Base-by-base conservation (phyloP, 495 filamentous ascomycete species). In the Diplogelasinospora grovesii region DNA sequence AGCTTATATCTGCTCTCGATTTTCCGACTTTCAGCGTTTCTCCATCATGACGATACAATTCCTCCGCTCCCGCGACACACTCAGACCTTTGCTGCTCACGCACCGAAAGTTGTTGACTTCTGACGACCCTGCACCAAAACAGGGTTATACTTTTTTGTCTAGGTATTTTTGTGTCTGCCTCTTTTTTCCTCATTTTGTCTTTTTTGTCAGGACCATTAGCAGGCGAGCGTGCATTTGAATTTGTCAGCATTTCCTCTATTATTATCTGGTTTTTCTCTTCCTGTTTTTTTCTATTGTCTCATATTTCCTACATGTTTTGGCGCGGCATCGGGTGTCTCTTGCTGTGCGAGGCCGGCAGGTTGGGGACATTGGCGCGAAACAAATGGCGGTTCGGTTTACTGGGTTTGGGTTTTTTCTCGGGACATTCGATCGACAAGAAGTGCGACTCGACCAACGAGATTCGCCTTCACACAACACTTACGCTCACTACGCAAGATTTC, bases 11-110 rank as follows among this genome's bases (percentile, higher is more conserved):
- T 35, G 35, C 47, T 46, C 30, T 20, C 47, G 22, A 37, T 15
- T 5, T 20, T 49, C 48, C 18, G n/a, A 27, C 23, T 38, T 45
- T 48, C 23, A 30, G 19, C 32, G 16, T 27, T 41, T 44, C 35
- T 36, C 21, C 18, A 36, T 16, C 18, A 26, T 33, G 26, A 42
- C 40, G 45, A 50, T 61, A 61, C 56, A 59, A 41, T 61, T 59
- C 22, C 39, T 41, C 53, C 56, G 56, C 58, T 59, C 58, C 46
- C 58, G 55, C 55, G 55, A 59, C 52, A 56, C 44, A 46, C 50
- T 43, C 55, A 59, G 56, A 61, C 45, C 54, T 50, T 40, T 42
- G 43, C 50, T 52, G 58, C 58, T 61, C 58, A 61, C 58, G 58
- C 58, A 50, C 50, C 45, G 33, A 48, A 57, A 57, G 43, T 46